Base-by-base conservation (phyloP, 768 basidiomycete genomes). In the Rossbeevera mucosa region DNA sequence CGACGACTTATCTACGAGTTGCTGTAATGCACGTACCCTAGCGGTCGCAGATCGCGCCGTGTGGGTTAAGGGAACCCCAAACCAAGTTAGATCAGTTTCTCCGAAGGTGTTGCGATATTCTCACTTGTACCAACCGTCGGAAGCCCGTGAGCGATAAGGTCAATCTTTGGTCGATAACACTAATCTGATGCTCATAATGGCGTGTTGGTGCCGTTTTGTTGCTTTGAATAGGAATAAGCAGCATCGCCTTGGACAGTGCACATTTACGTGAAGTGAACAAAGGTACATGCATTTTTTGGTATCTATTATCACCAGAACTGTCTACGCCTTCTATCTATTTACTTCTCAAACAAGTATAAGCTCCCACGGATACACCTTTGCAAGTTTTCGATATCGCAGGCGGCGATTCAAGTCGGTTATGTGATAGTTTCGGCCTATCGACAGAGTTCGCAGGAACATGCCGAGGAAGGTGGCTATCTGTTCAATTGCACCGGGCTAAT, bases 211-310 rank as follows among this genome's bases (percentile, higher is more conserved):
- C 64, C 64, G 45, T 64, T 67, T 49, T 69, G 71, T 36, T 62
- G 67, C 24, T 70, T 66, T 40, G 74, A 70, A 64, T 67, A 36
- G 25, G 58, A 25, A 26, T 26, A 28, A n/a, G 5, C 31, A 7
- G 22, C 7, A 4, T 33, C 16, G 16, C 2, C 42, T 42, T 3
- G 40, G 26, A 24, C 14, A 5, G 16, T 4, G 0, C 5, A 1
- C 20, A 42, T 40, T 52, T 43, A 57, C 43, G 18, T 1, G 6
- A 24, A 46, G 28, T n/a, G 51, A 36, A 9, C 8, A 36, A 33
- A 72, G 74, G 5, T 71, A 72, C 44, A 56, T 60, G n/a, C 64
- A 22, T 64, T 70, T 2, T 76, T 70, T 51, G 74, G 75, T 9
- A 70, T 74, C 18, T 76, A 74, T 50, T 71, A 65, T 29, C 9